Conservation (phyloP, 1,139 yeast genomes). For the Geotrichum reessii region DNA sequence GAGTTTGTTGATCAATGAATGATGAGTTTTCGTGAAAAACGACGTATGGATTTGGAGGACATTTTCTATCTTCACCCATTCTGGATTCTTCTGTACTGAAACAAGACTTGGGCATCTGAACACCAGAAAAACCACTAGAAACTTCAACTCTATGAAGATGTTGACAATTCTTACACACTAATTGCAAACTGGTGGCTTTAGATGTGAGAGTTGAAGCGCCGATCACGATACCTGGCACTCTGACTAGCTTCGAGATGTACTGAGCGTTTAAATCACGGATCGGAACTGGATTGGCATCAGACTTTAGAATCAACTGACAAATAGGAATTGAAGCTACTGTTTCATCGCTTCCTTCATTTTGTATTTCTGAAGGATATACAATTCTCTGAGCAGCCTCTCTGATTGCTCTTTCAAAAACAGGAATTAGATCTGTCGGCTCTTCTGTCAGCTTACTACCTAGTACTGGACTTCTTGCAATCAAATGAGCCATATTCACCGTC, state of each 20-base stretch:
- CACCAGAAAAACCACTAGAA: slow-evolving; percentile 71
- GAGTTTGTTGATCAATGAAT: slow-evolving; percentile 89
- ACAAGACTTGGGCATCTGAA: slow-evolving; percentile 72
- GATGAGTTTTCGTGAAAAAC: slow-evolving; percentile 89
- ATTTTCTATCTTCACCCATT: slow-evolving; percentile 49
- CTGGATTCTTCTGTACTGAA: slow-evolving; percentile 44
- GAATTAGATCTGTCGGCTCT: slow-evolving; percentile 85
- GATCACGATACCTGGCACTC: slow-evolving; percentile 89
- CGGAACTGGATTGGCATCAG: slow-evolving; percentile 66
- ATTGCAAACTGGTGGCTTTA: slow-evolving; percentile 75
- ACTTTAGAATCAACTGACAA: slow-evolving; percentile 75
- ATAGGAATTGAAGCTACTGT: slow-evolving; percentile 49
- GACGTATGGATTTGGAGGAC: slow-evolving; percentile 89
- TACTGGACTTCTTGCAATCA: slow-evolving; percentile 83
- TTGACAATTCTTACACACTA: slow-evolving; percentile 84
- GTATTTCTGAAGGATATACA: slow-evolving; percentile 46
- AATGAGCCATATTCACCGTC: slow-evolving; percentile 75
- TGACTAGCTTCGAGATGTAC: slow-evolving; percentile 81
- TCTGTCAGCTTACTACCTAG: slow-evolving; percentile 76
- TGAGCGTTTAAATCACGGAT: slow-evolving; percentile 82
- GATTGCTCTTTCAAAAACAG: slow-evolving; percentile 83
- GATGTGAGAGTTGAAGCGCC: slow-evolving; percentile 87
- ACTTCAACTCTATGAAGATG: slow-evolving; percentile 67
- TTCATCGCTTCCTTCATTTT: slow-evolving; percentile 21
- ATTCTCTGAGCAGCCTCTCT: slow-evolving; percentile 85